Evolutionary conservation across 345 rosid species (phyloP).

Genomic region (Brassica juncea): DNA sequence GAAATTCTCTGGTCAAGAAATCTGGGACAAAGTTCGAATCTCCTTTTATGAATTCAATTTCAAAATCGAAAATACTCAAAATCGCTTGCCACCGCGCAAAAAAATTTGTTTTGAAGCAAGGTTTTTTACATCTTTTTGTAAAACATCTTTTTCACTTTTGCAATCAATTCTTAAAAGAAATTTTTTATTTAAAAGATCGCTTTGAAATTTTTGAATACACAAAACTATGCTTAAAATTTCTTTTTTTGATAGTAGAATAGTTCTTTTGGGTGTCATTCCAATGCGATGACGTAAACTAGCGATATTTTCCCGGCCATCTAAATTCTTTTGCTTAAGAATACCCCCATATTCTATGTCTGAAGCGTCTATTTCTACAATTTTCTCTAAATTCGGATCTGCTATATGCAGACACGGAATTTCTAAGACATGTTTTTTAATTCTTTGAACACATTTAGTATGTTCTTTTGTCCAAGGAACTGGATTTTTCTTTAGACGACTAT

Average conservation of each 20-base stretch:
- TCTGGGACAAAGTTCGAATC: not conserved
- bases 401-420: not conserved
- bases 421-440: not conserved
- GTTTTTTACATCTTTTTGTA: not conserved
- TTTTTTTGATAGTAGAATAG: not conserved
- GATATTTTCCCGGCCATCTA: not conserved
- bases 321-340: too few relatives aligned
- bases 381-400: not conserved
- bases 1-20: too few relatives aligned
- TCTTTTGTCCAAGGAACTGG: not conserved
- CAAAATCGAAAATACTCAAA: not conserved
- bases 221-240: not conserved
- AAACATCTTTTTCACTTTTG: not conserved
- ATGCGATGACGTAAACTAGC: not conserved
- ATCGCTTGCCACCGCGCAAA: not conserved
- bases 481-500: not conserved
- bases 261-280: not conserved
- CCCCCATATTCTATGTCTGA: not conserved
- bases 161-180: not conserved
- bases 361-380: not conserved
- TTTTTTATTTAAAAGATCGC: not conserved
- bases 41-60: not conserved
- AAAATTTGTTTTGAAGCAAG: not conserved
- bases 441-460: not conserved
- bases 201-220: not conserved